phyloP scores from a whole-genome alignment of 441 rosid genomes.

The Jatropha podagrica region DNA sequence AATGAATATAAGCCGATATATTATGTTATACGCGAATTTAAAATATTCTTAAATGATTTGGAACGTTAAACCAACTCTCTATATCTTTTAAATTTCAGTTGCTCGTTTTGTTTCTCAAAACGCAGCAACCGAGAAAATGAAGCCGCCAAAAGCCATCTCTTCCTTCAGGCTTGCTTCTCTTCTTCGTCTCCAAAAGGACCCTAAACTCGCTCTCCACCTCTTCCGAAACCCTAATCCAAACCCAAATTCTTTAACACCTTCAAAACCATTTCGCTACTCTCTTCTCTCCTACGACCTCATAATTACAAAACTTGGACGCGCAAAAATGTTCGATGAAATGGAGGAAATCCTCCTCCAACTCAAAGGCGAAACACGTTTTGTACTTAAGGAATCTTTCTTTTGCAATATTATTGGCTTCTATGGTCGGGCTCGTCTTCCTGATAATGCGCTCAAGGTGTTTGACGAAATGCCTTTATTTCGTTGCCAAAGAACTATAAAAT shows the following conservation, averaged over 20 bases:
- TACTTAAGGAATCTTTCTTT: constrained; percentile 54
- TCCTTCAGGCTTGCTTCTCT: constrained; percentile 64
- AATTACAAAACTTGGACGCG: constrained; percentile 70
- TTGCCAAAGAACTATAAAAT: constrained; percentile 50
- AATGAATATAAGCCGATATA: too few relatives aligned
- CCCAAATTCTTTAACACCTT: neutral
- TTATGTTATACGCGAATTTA: too few relatives aligned
- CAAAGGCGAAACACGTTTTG: constrained; percentile 44
- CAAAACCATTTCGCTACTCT: constrained; percentile 48
- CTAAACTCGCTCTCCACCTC: constrained; percentile 57
- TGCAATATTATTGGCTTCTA: constrained; percentile 62
- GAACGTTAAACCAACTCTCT: too few relatives aligned
- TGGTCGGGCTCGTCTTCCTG: constrained; percentile 49
- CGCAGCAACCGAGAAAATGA: constrained; percentile 18
- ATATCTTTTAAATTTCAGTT: neutral
- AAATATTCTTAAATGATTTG: too few relatives aligned
- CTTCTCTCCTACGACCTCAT: constrained; percentile 72
- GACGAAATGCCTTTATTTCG: constrained; percentile 67
- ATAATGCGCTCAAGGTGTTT: constrained; percentile 54
- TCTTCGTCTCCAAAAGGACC: constrained; percentile 67
- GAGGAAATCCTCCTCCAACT: constrained; percentile 59
- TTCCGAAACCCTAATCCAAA: constrained; percentile 44
- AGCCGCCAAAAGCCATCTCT: constrained; percentile 41
- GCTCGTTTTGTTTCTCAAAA: neutral
- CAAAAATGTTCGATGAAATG: constrained; percentile 71